Evolutionary conservation across 1,139 yeast genomes (phyloP).

Genomic region (Debaryomyces subglobosus): DNA sequence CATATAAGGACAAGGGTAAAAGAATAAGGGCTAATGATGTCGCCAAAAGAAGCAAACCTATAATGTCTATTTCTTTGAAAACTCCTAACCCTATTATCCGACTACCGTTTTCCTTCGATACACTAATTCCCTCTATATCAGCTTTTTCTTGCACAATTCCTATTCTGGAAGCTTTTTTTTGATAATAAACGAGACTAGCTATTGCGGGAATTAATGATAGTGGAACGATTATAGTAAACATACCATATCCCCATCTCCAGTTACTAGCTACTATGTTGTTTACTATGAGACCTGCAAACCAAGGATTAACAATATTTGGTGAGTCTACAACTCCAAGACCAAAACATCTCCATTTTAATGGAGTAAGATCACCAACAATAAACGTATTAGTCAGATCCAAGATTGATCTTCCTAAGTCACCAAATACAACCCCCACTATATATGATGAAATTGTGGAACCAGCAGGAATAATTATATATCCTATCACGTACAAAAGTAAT

Average conservation of each 20-base stretch:
- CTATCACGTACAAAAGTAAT: constrained; percentile 23
- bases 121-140: background rate
- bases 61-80: constrained; percentile 23
- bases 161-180: constrained; percentile 24
- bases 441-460: constrained; percentile 27
- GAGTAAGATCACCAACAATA: constrained; percentile 35
- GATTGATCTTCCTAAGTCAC: background rate
- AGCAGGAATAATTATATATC: constrained; percentile 26
- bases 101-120: constrained; percentile 14
- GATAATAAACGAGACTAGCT: constrained; percentile 27
- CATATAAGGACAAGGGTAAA: constrained; percentile 31
- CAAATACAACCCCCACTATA: constrained; percentile 23
- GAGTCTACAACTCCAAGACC: constrained; percentile 24
- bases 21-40: constrained; percentile 36
- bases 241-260: constrained; percentile 45
- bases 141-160: constrained; percentile 10
- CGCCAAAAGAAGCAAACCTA: constrained; percentile 35
- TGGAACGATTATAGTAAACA: constrained; percentile 39
- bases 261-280: constrained; percentile 25
- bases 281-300: constrained; percentile 37
- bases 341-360: constrained; percentile 36
- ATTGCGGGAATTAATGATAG: constrained; percentile 31
- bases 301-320: constrained; percentile 33
- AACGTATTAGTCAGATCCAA: background rate
- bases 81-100: constrained; percentile 16